Evolutionary conservation across 345 rosid species (phyloP).

Genomic region (Hibiscus trionum): DNA sequence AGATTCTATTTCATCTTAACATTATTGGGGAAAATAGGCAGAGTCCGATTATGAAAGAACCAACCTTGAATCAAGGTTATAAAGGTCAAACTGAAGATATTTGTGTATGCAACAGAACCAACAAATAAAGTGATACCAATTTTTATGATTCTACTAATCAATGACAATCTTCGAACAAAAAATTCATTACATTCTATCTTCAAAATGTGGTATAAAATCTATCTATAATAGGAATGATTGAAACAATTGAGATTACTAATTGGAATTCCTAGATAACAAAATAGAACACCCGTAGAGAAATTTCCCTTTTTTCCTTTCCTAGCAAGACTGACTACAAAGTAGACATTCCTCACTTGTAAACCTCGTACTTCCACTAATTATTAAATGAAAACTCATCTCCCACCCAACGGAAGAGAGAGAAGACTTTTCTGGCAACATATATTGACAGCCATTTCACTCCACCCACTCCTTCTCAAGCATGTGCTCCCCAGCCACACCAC

Average conservation of each 20-base stretch:
- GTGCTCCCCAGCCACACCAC: not conserved
- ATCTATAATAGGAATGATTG: not conserved
- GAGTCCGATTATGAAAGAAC: not conserved
- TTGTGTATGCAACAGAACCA: not conserved
- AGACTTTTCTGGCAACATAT: not conserved
- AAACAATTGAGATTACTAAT: not conserved
- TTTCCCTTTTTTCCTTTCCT: not conserved
- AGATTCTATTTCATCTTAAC: not conserved
- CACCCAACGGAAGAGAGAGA: not conserved
- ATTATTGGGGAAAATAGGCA: not conserved
- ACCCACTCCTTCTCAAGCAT: not conserved
- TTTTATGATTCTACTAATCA: not conserved
- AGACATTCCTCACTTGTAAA: not conserved
- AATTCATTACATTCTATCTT: not conserved
- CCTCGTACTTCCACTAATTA: not conserved
- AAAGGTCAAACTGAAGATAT: not conserved
- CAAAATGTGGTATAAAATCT: not conserved
- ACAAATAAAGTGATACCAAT: not conserved
- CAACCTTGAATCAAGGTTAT: slow-evolving; percentile 12
- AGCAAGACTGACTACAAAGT: not conserved
- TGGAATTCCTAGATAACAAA: not conserved
- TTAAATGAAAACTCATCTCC: not conserved
- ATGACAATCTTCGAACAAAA: not conserved
- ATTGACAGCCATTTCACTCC: not conserved
- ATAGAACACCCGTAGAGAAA: not conserved